A percentile compares a stretch with the other conserved stretches of the same genome.
Conservation (phyloP, 2,329 filamentous ascomycete genomes). For the Pyrenochaeta sp. region DNA sequence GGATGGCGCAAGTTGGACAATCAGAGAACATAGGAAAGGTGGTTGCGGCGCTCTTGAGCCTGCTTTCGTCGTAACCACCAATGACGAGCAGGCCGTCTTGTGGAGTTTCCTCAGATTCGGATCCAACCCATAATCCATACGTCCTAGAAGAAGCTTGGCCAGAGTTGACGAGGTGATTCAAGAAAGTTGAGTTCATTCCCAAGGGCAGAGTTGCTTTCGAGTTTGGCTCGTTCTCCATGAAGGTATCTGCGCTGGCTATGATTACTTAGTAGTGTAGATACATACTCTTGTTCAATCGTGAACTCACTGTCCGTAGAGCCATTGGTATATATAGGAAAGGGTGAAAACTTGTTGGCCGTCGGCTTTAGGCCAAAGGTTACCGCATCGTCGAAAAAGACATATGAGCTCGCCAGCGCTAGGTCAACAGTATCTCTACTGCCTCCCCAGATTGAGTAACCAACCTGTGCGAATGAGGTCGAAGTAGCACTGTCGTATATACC, state of each 20-base stretch:
- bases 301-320: constrained; percentile 23
- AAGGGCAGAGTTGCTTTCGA: constrained; percentile 22
- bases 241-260: constrained; percentile 11
- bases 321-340: constrained; percentile 22
- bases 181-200: constrained; percentile 21
- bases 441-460: constrained; percentile 18
- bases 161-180: constrained; percentile 23
- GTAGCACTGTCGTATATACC: constrained; percentile 21
- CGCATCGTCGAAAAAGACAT: constrained; percentile 24
- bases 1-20: constrained; percentile 25
- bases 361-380: constrained; percentile 21
- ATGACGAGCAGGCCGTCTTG: constrained; percentile 25
- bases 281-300: neutral
- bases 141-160: constrained; percentile 27
- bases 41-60: constrained; percentile 18
- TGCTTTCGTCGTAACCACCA: constrained; percentile 24
- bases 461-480: constrained; percentile 22
- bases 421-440: constrained; percentile 24
- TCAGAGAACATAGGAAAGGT: constrained; percentile 29
- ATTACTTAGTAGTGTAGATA: neutral
- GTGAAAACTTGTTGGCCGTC: constrained; percentile 19
- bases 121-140: constrained; percentile 26
- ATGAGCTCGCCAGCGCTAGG: constrained; percentile 16
- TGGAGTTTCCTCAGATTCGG: constrained; percentile 22
- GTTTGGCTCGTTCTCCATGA: constrained; percentile 12